Percentiles rank a stretch among this genome's conserved stretches.
Conservation (phyloP, 179 eudicot genomes). For the Beta macrorhiza region DNA sequence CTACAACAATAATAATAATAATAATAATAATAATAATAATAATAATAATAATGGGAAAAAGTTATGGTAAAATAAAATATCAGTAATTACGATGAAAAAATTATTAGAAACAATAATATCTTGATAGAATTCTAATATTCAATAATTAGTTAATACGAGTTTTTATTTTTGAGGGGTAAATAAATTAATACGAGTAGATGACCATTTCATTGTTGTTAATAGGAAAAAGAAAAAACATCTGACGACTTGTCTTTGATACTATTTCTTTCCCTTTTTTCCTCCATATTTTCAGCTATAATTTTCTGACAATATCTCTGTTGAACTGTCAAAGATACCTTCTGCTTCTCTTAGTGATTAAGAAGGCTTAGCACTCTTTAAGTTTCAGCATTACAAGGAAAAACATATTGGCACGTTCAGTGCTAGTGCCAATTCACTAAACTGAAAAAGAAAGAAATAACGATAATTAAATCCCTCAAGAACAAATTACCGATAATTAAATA, state of each 20-base stretch:
- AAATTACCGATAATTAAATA: too few species aligned
- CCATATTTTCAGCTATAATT: conserved; percentile 13
- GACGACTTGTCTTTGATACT: conserved; percentile 11
- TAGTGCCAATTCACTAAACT: background rate
- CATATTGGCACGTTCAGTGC: conserved; percentile 16
- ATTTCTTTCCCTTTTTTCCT: background rate
- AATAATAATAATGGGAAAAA: too few species aligned
- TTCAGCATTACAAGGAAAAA: conserved; percentile 3
- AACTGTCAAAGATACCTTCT: conserved; percentile 26
- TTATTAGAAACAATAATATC: too few species aligned
- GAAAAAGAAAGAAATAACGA: background rate
- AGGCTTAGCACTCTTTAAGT: background rate
- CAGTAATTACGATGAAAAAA: too few species aligned
- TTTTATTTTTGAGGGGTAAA: too few species aligned
- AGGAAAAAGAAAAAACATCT: background rate
- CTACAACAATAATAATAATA: too few species aligned
- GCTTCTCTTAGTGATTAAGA: background rate
- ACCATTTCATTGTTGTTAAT: background rate
- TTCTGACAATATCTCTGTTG: conserved; percentile 21
- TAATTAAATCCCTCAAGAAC: too few species aligned
- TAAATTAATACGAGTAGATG: too few species aligned
- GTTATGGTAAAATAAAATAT: too few species aligned
- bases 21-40: too few species aligned
- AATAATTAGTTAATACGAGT: too few species aligned
- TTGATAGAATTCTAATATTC: too few species aligned